A percentile compares a stretch with the other conserved stretches of the same genome.
Evolutionary conservation across 148 eudicot species (phyloP).

Genomic region (Fagopyrum esculentum): DNA sequence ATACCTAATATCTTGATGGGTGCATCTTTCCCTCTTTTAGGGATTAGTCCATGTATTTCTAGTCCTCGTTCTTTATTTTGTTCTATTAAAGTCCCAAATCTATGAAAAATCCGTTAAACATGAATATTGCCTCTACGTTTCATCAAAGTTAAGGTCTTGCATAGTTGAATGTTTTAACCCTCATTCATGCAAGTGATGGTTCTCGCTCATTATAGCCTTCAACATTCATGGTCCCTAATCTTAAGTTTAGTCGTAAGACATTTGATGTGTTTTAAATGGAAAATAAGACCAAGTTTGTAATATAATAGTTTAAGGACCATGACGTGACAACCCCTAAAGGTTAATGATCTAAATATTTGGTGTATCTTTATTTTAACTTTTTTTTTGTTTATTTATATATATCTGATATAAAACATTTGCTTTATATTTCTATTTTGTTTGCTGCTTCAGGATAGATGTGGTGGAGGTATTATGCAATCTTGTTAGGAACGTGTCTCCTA

Average conservation of each 20-base stretch:
- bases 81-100: background rate
- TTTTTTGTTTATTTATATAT: constrained; percentile 3
- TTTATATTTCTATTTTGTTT: constrained; percentile 13
- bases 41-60: background rate
- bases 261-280: background rate
- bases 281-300: background rate
- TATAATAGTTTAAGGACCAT: background rate
- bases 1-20: background rate
- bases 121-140: background rate
- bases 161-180: background rate
- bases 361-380: background rate
- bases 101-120: background rate
- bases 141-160: constrained; percentile 3
- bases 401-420: background rate
- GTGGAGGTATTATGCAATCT: constrained; percentile 76
- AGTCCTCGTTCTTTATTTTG: background rate
- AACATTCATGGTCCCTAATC: background rate
- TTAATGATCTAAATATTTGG: background rate
- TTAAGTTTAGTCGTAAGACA: background rate
- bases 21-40: background rate
- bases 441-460: constrained; percentile 48
- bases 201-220: background rate
- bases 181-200: background rate
- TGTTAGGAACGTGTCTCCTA: constrained; percentile 52
- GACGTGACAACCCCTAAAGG: background rate